Base-by-base conservation (phyloP, 139 green algal species). In the Nannochloris sp. region DNA sequence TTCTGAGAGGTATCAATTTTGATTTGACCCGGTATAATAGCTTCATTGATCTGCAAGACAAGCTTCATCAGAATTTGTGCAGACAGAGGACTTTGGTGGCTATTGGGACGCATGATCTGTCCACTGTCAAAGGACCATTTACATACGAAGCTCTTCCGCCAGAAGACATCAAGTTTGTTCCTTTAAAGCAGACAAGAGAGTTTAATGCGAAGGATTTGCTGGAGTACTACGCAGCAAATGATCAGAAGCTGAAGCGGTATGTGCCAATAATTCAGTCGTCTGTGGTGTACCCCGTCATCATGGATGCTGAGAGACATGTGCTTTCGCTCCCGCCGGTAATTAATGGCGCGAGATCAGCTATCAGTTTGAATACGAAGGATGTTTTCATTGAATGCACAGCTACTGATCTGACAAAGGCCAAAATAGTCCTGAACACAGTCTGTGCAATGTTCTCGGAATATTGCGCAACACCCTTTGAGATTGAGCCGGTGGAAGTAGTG, bases 41-140 rank as follows among this genome's bases (percentile, higher is more conserved):
- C 53, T 98, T 99, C 84, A 99, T 99, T 62, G 94, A 99, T 73
- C 79, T 99, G 45, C 85, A 95, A 76, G 94, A 99, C 78, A 96
- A 97, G 74, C 83, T 99, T 72, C 94, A 99, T 73, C 87, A 96
- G 72, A 99, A 98, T 79, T 77, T 99, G 31, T 99, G 93, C 78
- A 79, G 94, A 25, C 86, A 96, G 70, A 82, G 94, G 33, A 89
- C 82, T 3, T 82, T 99, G 13, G 94, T 99, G 5, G 89, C 94
- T 30, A 98, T 99, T 44, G 94, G 94, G 49, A 99, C 94, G 1
- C 94, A 99, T 75, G 94, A 99, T 78, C 78, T 99, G 37, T 76
- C 79, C 26, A 96, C 68, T 13, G 49, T 89, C 14, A 71, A 90
- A 65, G 87, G 81, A 0, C 94, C 93, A 28, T 99, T 99, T 83